Percentiles rank a stretch among this genome's conserved stretches.
Evolutionary conservation across 129 eudicot species (phyloP).

Genomic region (sunflower (Helianthus annuus)): HanXRQr2.0-SUNRISE NC_035443.2:145072589-145073088

Average conservation of each 20-base stretch:
- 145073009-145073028: conserved; percentile 24
- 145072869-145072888: background rate
- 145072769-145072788: too few species aligned
- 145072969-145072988: conserved; percentile 27
- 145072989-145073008: conserved; percentile 26
- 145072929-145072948: conserved; percentile 22
- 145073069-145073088: conserved; percentile 13
- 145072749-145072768: too few species aligned
- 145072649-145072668: conserved; percentile 22
- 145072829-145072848: conserved; percentile 14
- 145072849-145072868: conserved; percentile 16
- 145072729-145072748: too few species aligned
- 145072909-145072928: conserved; percentile 15
- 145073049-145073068: too few species aligned
- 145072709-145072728: too few species aligned
- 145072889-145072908: conserved; percentile 18
- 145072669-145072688: background rate
- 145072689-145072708: conserved; percentile 20
- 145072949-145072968: conserved; percentile 21
- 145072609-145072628: conserved; percentile 27
- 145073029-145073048: conserved; percentile 28
- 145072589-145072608: conserved; percentile 34
- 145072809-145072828: conserved; percentile 31
- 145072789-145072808: background rate
- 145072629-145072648: conserved; percentile 6